A percentile compares a stretch with the other conserved stretches of the same genome.
Conservation (phyloP, 2,329 filamentous ascomycete genomes). For the Capronia coronata region DNA sequence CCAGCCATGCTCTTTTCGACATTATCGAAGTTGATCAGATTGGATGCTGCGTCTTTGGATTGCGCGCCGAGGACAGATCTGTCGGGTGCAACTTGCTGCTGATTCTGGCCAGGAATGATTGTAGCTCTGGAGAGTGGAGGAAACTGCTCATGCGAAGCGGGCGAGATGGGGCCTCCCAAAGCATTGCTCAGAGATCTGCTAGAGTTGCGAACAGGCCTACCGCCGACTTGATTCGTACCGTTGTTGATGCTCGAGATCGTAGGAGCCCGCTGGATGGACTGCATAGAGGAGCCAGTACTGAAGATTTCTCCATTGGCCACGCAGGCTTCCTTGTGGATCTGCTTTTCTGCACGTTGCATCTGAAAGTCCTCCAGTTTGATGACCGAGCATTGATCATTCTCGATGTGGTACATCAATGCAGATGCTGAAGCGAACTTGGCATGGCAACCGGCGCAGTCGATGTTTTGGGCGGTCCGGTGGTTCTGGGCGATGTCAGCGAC, state of each 20-base stretch:
- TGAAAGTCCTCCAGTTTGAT: conserved; percentile 42
- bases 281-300: no score
- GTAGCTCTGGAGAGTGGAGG: conserved; percentile 4
- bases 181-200: conserved; percentile 9
- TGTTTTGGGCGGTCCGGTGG: conserved; percentile 44
- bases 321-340: conserved; percentile 38
- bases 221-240: conserved; percentile 3
- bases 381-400: conserved; percentile 45
- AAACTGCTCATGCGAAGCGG: conserved; percentile 10
- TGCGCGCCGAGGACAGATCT: background rate
- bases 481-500: conserved; percentile 5
- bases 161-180: conserved; percentile 10
- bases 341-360: conserved; percentile 47
- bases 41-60: conserved; percentile 1
- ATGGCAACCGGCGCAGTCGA: conserved; percentile 46
- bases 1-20: conserved; percentile 3
- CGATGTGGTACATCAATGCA: conserved; percentile 49
- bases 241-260: conserved; percentile 2
- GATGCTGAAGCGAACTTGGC: conserved; percentile 44
- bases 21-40: conserved; percentile 9
- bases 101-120: background rate
- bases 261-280: background rate
- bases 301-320: conserved; percentile 4
- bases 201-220: background rate
- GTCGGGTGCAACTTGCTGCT: background rate